Conservation (phyloP, 805 yeast species). For the Metschnikowia noctiluminum region DNA sequence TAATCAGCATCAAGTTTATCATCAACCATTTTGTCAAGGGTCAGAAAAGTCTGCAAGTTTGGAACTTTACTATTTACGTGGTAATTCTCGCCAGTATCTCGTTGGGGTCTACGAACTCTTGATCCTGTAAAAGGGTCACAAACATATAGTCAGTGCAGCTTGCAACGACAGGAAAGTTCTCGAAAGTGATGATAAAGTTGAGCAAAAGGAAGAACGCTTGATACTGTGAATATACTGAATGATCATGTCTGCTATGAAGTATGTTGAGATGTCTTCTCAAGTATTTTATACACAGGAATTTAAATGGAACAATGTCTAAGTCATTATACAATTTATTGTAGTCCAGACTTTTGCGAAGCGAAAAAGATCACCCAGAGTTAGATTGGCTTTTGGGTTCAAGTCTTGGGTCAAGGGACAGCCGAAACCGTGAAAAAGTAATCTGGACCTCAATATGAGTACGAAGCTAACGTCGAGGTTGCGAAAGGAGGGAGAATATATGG, state of each 20-base stretch:
- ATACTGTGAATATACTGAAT: background rate
- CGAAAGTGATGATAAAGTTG: background rate
- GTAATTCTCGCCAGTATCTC: constrained; percentile 2
- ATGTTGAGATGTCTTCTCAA: background rate
- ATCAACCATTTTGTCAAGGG: constrained; percentile 11
- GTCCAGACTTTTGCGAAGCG: too few species aligned
- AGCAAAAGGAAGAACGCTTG: background rate
- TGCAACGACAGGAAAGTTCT: background rate
- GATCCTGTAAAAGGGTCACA: background rate
- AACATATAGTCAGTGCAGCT: background rate
- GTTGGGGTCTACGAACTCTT: constrained; percentile 9
- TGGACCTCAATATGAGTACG: too few species aligned
- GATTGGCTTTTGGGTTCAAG: too few species aligned
- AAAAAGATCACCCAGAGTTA: too few species aligned
- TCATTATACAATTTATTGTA: too few species aligned
- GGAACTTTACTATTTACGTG: constrained; percentile 2
- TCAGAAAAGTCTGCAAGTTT: too few species aligned
- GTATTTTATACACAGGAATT: background rate
- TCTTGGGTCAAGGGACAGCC: too few species aligned
- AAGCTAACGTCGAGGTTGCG: too few species aligned
- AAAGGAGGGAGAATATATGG: too few species aligned
- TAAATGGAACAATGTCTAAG: too few species aligned
- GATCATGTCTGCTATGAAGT: too few species aligned
- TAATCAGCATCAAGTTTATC: constrained; percentile 27
- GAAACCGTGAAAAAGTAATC: too few species aligned